These are phyloP conservation scores for Afroboletus lepidellus DNA, from an alignment of 1,284 basidiomycete genomes.

Conservation along the genomic window DNA sequence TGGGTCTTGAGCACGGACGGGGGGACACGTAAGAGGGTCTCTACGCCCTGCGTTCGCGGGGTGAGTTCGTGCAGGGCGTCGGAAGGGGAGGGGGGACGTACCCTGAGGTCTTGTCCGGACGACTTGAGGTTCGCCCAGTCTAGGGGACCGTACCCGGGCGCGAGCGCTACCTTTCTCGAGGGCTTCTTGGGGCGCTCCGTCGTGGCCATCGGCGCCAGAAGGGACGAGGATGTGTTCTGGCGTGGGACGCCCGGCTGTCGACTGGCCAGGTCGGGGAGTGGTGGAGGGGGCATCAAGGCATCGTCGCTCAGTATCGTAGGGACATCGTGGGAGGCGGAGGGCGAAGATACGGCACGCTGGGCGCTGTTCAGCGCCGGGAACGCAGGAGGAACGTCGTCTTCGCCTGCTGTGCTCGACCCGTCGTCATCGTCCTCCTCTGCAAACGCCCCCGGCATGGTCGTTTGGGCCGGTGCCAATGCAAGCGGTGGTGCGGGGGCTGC, in stretches of 20 bases:
- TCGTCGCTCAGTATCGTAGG: conserved; percentile 54
- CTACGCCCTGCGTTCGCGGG: conserved; percentile 51
- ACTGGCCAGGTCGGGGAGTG: conserved; percentile 46
- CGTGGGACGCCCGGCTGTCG: conserved; percentile 45
- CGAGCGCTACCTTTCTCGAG: conserved; percentile 76
- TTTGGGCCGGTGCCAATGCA: no score
- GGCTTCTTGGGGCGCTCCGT: conserved; percentile 58
- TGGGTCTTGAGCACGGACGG: conserved; percentile 84
- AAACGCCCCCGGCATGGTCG: conserved; percentile 25
- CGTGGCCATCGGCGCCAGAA: conserved; percentile 59
- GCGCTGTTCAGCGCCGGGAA: conserved; percentile 83
- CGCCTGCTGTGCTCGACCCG: conserved; percentile 55
- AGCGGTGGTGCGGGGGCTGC: conserved; percentile 15
- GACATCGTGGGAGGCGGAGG: conserved; percentile 20
- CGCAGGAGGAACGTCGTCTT: conserved; percentile 73
- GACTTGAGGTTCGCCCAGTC: conserved; percentile 92
- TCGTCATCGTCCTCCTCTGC: conserved; percentile 50
- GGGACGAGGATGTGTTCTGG: conserved; percentile 38
- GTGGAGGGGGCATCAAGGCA: conserved; percentile 71
- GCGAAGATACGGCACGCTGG: conserved; percentile 55
- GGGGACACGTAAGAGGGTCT: conserved; percentile 71
- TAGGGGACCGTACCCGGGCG: conserved; percentile 88
- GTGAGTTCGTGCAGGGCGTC: no score
- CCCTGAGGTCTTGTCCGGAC: conserved; percentile 76
- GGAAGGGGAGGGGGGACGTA: conserved; percentile 27